phyloP scores from a whole-genome alignment of 2,329 filamentous ascomycete genomes.

The Cryphonectria naterciae region DNA sequence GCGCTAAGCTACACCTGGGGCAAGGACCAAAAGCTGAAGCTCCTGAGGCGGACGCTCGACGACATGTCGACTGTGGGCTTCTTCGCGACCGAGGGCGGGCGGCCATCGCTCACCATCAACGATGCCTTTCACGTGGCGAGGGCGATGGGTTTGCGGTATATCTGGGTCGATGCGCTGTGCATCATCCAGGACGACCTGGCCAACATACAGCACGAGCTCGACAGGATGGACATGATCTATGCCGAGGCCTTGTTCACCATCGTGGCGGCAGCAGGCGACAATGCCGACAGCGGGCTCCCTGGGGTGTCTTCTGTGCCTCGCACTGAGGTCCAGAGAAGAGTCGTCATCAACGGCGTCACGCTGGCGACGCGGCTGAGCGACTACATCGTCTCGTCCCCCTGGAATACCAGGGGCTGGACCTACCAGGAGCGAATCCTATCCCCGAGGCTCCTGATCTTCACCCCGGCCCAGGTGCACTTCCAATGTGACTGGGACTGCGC shows the following conservation, averaged over 20 bases:
- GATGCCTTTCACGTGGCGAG: slow-evolving; percentile 16
- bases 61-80: slow-evolving; percentile 15
- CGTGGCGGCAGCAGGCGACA: slow-evolving; percentile 15
- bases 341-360: background rate
- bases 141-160: slow-evolving; percentile 14
- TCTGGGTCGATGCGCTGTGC: slow-evolving; percentile 25
- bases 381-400: slow-evolving; percentile 6
- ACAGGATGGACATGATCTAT: slow-evolving; percentile 23
- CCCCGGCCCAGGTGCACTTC: slow-evolving; percentile 16
- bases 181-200: slow-evolving; percentile 21
- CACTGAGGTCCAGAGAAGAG: slow-evolving; percentile 14
- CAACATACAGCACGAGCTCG: slow-evolving; percentile 11
- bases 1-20: slow-evolving; percentile 39
- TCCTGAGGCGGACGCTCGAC: background rate
- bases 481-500: slow-evolving; percentile 17
- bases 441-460: slow-evolving; percentile 13
- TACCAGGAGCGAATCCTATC: slow-evolving; percentile 22
- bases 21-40: slow-evolving; percentile 24
- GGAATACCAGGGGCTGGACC: slow-evolving; percentile 26
- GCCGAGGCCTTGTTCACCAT: slow-evolving; percentile 23
- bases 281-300: slow-evolving; percentile 23
- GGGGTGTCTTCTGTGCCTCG: slow-evolving; percentile 15
- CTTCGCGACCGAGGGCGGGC: slow-evolving; percentile 9
- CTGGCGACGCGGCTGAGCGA: slow-evolving; percentile 21
- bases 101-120: slow-evolving; percentile 21